Evolutionary conservation across 2,329 filamentous ascomycete genomes (phyloP).

Genomic region (Exophiala mesophila): DNA sequence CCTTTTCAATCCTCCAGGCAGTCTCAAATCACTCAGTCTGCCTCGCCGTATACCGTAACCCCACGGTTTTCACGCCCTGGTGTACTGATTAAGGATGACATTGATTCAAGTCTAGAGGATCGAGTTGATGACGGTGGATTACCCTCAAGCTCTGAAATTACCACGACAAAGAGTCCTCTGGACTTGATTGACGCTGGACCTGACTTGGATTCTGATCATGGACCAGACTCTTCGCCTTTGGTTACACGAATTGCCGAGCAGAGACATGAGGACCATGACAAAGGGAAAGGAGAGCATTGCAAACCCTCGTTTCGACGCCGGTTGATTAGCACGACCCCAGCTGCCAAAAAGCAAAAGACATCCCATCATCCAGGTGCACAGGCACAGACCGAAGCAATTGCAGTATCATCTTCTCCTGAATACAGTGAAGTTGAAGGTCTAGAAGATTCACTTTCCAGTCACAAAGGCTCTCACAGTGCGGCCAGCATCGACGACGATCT

Average conservation of each 20-base stretch:
- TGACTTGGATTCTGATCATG: not conserved
- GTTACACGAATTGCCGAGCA: not conserved
- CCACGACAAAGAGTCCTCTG: not conserved
- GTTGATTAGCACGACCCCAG: not conserved
- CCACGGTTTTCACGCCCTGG: conserved; percentile 15
- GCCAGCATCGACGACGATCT: not conserved
- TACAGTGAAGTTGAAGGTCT: not conserved
- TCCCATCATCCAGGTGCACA: conserved; percentile 1
- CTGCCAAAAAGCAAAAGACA: conserved; percentile 17
- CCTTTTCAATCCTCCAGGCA: conserved; percentile 14
- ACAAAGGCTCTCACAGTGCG: conserved; percentile 6
- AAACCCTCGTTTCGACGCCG: not conserved
- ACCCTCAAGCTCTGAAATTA: not conserved
- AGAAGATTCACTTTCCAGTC: not conserved
- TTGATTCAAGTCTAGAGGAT: conserved; percentile 20
- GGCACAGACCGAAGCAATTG: conserved; percentile 5
- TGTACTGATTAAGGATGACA: conserved; percentile 15
- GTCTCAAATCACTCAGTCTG: conserved; percentile 7
- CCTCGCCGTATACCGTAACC: conserved; percentile 7
- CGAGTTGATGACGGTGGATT: conserved; percentile 3
- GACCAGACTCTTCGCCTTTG: not conserved
- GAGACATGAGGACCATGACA: not conserved
- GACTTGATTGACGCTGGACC: conserved; percentile 7
- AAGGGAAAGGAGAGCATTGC: not conserved
- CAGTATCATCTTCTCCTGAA: conserved; percentile 20